Conservation (phyloP, 2,329 filamentous ascomycete species). For the Phaeosphaeriaceae sp. region DNA sequence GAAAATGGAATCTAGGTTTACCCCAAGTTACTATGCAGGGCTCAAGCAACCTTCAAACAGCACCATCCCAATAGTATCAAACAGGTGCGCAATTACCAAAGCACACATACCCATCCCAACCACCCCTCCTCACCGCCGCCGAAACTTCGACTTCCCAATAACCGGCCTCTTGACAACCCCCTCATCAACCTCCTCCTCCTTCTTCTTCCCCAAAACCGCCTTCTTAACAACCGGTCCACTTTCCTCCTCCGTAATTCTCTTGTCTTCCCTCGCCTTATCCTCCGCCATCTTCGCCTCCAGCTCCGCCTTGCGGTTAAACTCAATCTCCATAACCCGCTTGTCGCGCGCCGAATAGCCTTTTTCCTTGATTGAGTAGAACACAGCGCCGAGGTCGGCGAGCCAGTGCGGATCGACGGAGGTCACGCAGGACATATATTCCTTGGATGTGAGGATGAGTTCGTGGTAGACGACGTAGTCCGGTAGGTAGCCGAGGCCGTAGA, state of each 20-base stretch:
- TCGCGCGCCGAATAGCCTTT: constrained; percentile 92
- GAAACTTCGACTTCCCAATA: constrained; percentile 37
- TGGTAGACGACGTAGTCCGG: constrained; percentile 98
- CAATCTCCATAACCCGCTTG: constrained; percentile 84
- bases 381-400: constrained; percentile 93
- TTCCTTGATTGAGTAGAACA: constrained; percentile 97
- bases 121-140: constrained; percentile 13
- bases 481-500: constrained; percentile 91
- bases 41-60: no score
- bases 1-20: no score
- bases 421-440: constrained; percentile 98
- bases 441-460: constrained; percentile 93
- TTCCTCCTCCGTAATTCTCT: constrained; percentile 51
- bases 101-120: no score
- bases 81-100: no score
- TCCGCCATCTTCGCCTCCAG: constrained; percentile 91
- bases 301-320: constrained; percentile 92
- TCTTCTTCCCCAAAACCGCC: constrained; percentile 32
- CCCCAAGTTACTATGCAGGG: no score
- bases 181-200: constrained; percentile 35
- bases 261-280: constrained; percentile 74
- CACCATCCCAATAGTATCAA: no score
- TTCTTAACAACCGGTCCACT: constrained; percentile 36
- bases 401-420: constrained; percentile 96
- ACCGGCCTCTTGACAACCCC: constrained; percentile 52